Evolutionary conservation across 1,284 basidiomycete species (phyloP), one percentile per base, ranked within the genome.

Genomic region (Ustilago crameri): DNA sequence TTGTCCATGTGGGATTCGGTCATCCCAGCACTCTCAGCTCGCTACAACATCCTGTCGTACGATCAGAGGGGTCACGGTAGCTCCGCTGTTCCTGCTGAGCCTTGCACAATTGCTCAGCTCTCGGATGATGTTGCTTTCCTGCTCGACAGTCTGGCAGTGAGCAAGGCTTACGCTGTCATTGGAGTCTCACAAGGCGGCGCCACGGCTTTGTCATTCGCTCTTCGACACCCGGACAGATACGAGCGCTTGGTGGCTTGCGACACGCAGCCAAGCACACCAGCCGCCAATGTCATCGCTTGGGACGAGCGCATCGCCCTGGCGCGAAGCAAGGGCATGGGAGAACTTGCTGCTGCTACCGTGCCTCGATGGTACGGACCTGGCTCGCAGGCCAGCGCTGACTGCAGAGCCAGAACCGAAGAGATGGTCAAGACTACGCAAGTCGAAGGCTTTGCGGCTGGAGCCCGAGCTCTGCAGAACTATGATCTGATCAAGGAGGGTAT

Each of bases 131-230:
- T 84, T n/a, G 79, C 83, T 17, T 73, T 65, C 32, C 66, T 85
- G 24, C 76, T 85, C 27, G 60, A 74, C n/a, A 75, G 78, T 23
- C 78, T 85, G 37, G 74, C 67, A 1, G 76, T 85, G 49, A 59
- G 61, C 24, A 69, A 72, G 53, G 71, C 70, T 0, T 63, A 78
- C 17, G 75, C 84, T 40, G 74, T 85, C 35, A 83, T 85, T 51
- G 85, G 85, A 10, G 84, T 85, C 18, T 85, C 84, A 9, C 85
- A 85, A 66, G 85, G 85, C 23, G 85, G 85, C n/a, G 85, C 85
- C 8, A 85, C 85, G 3, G 74, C 84, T 1, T 75, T 85, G 20
- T 74, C 81, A 9, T 84, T 85, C 55, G 83, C 81, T 7, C 75
- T 84, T n/a, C 61, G 75, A 23, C 84, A 85, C 62, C 65, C 83